These are phyloP conservation scores for Coprinopsis cinerea DNA, from an alignment of 768 basidiomycete species.

Conservation along the genomic window DNA sequence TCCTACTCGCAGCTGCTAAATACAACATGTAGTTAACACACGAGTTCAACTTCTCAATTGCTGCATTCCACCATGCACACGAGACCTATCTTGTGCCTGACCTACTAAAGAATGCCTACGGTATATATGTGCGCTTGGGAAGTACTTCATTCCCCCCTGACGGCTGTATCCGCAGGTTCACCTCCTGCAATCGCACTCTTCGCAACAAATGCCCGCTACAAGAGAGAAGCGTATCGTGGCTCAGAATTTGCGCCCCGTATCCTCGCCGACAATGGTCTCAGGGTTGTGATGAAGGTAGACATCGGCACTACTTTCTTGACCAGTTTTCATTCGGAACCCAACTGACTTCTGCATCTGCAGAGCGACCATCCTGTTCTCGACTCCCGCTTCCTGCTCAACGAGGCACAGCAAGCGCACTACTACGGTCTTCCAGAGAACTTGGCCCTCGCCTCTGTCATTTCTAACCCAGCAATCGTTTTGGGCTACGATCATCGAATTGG, in stretches of 20 bases:
- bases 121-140: no score
- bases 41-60: conserved; percentile 68
- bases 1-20: neutral
- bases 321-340: neutral
- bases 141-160: neutral
- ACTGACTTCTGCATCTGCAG: no score
- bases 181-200: conserved; percentile 74
- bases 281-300: conserved; percentile 67
- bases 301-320: neutral
- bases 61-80: conserved; percentile 74
- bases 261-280: conserved; percentile 61
- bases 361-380: conserved; percentile 60
- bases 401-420: conserved; percentile 74
- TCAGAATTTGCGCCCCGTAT: conserved; percentile 74
- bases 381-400: conserved; percentile 65
- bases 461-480: conserved; percentile 62
- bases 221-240: conserved; percentile 75
- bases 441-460: conserved; percentile 66
- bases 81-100: conserved; percentile 86
- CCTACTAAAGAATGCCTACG: conserved; percentile 66
- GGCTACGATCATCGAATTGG: conserved; percentile 78
- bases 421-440: conserved; percentile 63
- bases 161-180: conserved; percentile 31
- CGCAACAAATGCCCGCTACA: conserved; percentile 50
- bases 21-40: conserved; percentile 52